Evolutionary conservation across 805 yeast genomes (phyloP).

Genomic region (Limtongia smithiae): DNA sequence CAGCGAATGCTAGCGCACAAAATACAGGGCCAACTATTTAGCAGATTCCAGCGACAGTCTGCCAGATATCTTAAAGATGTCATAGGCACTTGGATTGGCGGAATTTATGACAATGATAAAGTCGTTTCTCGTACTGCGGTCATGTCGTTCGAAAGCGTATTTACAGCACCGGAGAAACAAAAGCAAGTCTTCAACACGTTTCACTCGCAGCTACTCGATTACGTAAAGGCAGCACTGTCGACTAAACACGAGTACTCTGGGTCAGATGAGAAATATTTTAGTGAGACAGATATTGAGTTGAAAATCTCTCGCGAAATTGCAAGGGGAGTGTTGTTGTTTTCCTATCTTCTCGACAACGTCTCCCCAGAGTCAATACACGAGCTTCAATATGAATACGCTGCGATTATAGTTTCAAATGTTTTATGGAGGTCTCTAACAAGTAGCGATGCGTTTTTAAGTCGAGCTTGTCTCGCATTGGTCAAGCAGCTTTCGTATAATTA

Average conservation of each 20-base stretch:
- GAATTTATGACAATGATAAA: constrained; percentile 66
- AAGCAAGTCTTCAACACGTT: constrained; percentile 60
- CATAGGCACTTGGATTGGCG: constrained; percentile 70
- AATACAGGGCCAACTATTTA: constrained; percentile 56
- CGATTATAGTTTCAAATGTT: constrained; percentile 15
- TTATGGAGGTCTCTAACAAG: constrained; percentile 22
- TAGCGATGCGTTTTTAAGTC: constrained; percentile 15
- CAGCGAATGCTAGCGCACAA: constrained; percentile 64
- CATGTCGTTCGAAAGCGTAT: constrained; percentile 49
- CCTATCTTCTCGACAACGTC: constrained; percentile 14
- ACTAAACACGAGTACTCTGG: no score
- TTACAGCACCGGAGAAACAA: constrained; percentile 54
- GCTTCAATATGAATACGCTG: constrained; percentile 23
- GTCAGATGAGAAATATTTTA: constrained; percentile 22
- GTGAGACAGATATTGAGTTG: constrained; percentile 15
- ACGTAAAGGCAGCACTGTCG: constrained; percentile 50
- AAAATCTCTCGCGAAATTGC: constrained; percentile 20
- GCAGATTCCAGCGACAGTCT: constrained; percentile 50
- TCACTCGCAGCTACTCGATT: constrained; percentile 52
- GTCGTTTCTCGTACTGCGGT: constrained; percentile 52
- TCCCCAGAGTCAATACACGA: constrained; percentile 18
- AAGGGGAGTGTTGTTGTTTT: constrained; percentile 13
- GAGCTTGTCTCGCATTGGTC: constrained; percentile 15
- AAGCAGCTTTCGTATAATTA: constrained; percentile 15
- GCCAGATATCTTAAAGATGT: constrained; percentile 66